Base-by-base conservation (phyloP, 805 yeast genomes). In the Kuraishia floccosa region DNA sequence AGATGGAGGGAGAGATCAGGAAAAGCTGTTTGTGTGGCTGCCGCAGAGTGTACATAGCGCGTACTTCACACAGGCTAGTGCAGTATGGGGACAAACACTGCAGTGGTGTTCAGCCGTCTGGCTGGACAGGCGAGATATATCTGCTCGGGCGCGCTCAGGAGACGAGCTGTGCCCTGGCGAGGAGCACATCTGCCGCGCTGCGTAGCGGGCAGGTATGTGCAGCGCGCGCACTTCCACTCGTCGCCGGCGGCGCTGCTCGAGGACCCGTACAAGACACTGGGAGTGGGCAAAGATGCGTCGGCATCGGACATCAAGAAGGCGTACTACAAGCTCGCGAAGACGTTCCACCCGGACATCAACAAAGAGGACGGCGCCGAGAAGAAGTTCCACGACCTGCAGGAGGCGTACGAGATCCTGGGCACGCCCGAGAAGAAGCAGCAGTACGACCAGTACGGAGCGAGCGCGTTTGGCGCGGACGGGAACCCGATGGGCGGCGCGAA, bases 271-370 rank as follows among this genome's bases (percentile, higher is more conserved):
- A 65, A 73, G 38, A 71, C 76, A 0, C 60, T 91, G 26, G 97
- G 97, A 4, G 83, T 91, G 18, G 71, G 68, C 17, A 71, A 69
- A 38, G 51, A 50, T 31, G 91, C 98, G 0, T 66, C 77, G 10
- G 60, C 77, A 6, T 68, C 83, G n/a, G 93, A 86, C 14, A 91
- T 91, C 57, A 91, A 91, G 56, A 87, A 87, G 55, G 89, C 95
- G 2, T 91, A 91, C 59, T 86, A 86, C 52, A 79, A 85, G 47
- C 62, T 91, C 39, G 98, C 96, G 11, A 91, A 91, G 55, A 72
- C 89, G 52, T 86, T 64, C 54, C 99, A 91, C 55, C 99, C 99
- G 0, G 99, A 91, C 60, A 83, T 91, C 27, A 91, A 89, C 55
- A 91, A 89, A 55, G 96, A 83, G 39, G 70, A 72, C 17, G 89